Conservation (phyloP, 139 green algal species). For the Picochlorum sp. region DNA sequence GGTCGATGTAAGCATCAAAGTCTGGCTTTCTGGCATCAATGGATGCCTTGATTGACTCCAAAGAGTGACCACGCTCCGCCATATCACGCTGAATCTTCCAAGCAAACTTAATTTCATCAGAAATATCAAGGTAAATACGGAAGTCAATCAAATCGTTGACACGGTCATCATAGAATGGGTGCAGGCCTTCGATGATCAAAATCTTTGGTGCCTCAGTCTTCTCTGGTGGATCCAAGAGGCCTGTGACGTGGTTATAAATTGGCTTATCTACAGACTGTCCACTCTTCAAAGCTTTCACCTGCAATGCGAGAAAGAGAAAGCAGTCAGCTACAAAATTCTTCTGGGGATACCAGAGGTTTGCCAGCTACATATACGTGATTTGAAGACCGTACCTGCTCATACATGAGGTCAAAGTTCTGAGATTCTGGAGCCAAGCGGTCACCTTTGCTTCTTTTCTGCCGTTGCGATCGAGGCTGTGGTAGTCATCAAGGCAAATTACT, state of each 20-base stretch:
- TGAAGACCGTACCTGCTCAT: constrained; percentile 54
- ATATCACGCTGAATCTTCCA: constrained; percentile 99
- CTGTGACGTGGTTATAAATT: constrained; percentile 99
- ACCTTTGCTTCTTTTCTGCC: constrained; percentile 79
- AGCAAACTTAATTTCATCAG: constrained; percentile 98
- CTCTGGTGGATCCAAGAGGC: constrained; percentile 92
- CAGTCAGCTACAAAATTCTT: background rate
- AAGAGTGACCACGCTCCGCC: constrained; percentile 94
- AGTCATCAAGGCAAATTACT: constrained; percentile 99
- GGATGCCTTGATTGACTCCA: constrained; percentile 96
- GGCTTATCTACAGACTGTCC: constrained; percentile 96
- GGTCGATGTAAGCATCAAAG: constrained; percentile 98
- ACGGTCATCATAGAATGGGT: constrained; percentile 97
- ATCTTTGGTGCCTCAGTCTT: constrained; percentile 81
- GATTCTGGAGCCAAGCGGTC: constrained; percentile 87
- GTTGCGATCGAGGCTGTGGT: constrained; percentile 91
- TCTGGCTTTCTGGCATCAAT: constrained; percentile 98
- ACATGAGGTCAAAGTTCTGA: constrained; percentile 99
- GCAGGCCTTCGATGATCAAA: constrained; percentile 96
- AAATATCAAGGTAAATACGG: constrained; percentile 99
- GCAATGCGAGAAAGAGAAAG: background rate
- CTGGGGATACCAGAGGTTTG: background rate
- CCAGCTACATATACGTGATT: background rate
- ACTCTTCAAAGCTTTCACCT: constrained; percentile 94
- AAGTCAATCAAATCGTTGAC: constrained; percentile 95